Evolutionary conservation across 129 eudicot species (phyloP).

Genomic region (Artemisia argyi): DNA sequence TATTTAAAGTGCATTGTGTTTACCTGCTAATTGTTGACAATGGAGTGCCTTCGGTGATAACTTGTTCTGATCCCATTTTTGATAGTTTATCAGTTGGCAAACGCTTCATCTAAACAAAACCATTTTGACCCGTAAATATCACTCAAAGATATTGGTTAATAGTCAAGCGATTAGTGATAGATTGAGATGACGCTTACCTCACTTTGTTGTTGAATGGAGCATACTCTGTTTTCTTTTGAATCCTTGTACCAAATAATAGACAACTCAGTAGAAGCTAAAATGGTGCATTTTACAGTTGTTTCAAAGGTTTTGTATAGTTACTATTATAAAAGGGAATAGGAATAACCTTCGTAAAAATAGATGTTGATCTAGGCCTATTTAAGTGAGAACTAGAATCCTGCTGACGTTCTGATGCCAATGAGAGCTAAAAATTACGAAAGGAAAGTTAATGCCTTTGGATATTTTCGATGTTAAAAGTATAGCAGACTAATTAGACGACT

Average conservation of each 20-base stretch:
- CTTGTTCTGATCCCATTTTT: slow-evolving; percentile 28
- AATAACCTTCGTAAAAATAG: slow-evolving; percentile 53
- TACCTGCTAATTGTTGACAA: slow-evolving; percentile 49
- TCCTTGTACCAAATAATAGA: slow-evolving; percentile 58
- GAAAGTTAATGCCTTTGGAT: background rate
- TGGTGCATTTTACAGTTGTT: background rate
- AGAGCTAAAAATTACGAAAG: slow-evolving; percentile 50
- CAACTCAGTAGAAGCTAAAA: slow-evolving; percentile 24
- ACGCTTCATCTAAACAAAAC: too few species aligned
- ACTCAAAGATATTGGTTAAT: too few species aligned
- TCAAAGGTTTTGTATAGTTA: background rate
- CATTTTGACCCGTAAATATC: too few species aligned
- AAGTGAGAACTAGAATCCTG: slow-evolving; percentile 35
- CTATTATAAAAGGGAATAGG: slow-evolving; percentile 14
- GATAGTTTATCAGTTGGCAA: background rate
- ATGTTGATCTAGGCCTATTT: slow-evolving; percentile 30
- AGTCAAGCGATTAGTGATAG: too few species aligned
- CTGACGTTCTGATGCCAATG: slow-evolving; percentile 51
- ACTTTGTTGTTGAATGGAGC: slow-evolving; percentile 46
- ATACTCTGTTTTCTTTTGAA: slow-evolving; percentile 85
- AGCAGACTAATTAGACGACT: background rate
- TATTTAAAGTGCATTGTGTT: background rate
- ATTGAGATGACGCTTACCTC: slow-evolving; percentile 37
- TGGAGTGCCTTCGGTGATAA: slow-evolving; percentile 25
- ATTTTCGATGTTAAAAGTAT: background rate